Percentiles rank a stretch among this genome's conserved stretches.
Evolutionary conservation across 2,329 filamentous ascomycete genomes (phyloP).

Genomic region (Colletotrichum graminicola): DNA sequence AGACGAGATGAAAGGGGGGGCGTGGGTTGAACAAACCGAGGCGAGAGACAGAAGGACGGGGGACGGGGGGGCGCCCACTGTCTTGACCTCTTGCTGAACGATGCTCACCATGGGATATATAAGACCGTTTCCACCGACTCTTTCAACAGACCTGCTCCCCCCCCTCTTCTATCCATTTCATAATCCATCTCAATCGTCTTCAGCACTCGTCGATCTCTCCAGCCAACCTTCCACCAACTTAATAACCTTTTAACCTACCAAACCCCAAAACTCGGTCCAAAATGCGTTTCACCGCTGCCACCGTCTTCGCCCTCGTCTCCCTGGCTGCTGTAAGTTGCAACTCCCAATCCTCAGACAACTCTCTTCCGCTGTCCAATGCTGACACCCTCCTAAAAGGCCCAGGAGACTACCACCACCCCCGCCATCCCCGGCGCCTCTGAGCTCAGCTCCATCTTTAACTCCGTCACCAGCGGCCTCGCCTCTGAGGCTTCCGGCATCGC

Average conservation of each 20-base stretch:
- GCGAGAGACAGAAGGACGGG: slow-evolving; percentile 3
- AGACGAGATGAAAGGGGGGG: not conserved
- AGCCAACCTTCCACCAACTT: slow-evolving; percentile 1
- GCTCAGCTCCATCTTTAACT: slow-evolving; percentile 24
- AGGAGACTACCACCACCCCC: slow-evolving; percentile 43
- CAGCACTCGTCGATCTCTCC: not conserved
- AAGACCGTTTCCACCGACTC: slow-evolving; percentile 31
- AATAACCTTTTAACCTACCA: slow-evolving; percentile 6
- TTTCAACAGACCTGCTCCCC: too few species aligned
- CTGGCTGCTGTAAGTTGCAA: slow-evolving; percentile 46
- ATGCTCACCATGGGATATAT: slow-evolving; percentile 31
- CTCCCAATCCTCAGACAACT: too few species aligned
- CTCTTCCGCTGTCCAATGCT: not conserved
- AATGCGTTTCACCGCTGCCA: slow-evolving; percentile 59
- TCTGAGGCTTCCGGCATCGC: slow-evolving; percentile 30
- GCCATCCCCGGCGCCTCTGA: slow-evolving; percentile 41
- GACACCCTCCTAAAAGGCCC: slow-evolving; percentile 18
- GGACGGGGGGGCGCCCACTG: not conserved
- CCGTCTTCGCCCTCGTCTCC: slow-evolving; percentile 54
- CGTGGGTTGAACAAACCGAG: not conserved
- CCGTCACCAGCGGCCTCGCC: slow-evolving; percentile 2
- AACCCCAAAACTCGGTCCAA: slow-evolving; percentile 43
- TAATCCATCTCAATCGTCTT: slow-evolving; percentile 17
- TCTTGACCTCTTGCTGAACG: slow-evolving; percentile 13
- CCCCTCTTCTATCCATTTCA: not conserved